These are phyloP conservation scores for Pseudogymnoascus sp. DNA, from an alignment of 2,329 filamentous ascomycete species.

Conservation along the genomic window DNA sequence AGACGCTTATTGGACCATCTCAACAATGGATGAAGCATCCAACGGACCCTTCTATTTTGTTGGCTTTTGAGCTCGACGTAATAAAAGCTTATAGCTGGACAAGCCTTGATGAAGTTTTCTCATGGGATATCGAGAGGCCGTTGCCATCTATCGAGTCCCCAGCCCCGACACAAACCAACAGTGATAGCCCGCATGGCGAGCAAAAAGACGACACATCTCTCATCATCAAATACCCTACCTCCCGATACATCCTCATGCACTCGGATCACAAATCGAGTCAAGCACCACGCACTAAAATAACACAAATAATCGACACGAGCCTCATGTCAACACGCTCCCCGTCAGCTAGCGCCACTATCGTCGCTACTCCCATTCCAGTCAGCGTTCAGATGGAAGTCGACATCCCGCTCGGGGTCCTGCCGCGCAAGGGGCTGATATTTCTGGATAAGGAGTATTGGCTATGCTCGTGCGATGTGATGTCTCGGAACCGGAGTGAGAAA, in stretches of 20 bases:
- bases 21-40: slow-evolving; percentile 8
- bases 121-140: neutral
- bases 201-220: too few relatives aligned
- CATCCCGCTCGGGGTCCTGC: slow-evolving; percentile 9
- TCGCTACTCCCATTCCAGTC: neutral
- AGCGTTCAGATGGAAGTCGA: neutral
- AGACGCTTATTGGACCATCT: neutral
- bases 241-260: too few relatives aligned
- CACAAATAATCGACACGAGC: neutral
- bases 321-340: neutral
- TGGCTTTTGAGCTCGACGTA: neutral
- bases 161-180: too few relatives aligned
- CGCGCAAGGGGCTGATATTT: slow-evolving; percentile 5
- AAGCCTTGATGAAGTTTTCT: neutral
- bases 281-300: neutral
- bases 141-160: neutral
- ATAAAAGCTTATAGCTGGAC: slow-evolving; percentile 6
- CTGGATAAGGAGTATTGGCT: slow-evolving; percentile 7
- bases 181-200: too few relatives aligned
- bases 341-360: neutral
- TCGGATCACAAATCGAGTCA: neutral
- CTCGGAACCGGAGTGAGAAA: neutral
- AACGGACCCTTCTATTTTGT: neutral
- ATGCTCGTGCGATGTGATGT: neutral
- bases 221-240: too few relatives aligned